phyloP scores from a whole-genome alignment of 1,139 yeast genomes.

The Suhomyces chickasaworum region DNA sequence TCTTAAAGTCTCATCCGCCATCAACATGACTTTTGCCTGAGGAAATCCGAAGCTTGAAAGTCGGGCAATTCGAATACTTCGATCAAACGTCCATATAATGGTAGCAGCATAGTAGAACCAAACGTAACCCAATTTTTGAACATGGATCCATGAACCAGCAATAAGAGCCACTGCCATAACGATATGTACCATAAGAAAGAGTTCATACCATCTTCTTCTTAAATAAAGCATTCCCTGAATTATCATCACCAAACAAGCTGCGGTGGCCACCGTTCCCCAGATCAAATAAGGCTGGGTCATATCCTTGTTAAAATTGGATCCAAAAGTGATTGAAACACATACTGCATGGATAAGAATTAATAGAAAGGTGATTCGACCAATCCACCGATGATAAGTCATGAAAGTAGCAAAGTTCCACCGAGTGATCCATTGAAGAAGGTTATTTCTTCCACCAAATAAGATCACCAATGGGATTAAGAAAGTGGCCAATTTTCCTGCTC shows the following conservation, averaged over 20 bases:
- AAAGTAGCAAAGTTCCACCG: slow-evolving; percentile 42
- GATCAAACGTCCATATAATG: slow-evolving; percentile 48
- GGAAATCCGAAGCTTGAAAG: slow-evolving; percentile 43
- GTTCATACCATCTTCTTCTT: slow-evolving; percentile 47
- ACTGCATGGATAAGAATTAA: slow-evolving; percentile 39
- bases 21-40: slow-evolving; percentile 33
- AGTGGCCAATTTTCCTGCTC: slow-evolving; percentile 37
- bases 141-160: slow-evolving; percentile 48
- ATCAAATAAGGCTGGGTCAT: slow-evolving; percentile 25
- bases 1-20: slow-evolving; percentile 43
- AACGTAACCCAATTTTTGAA: slow-evolving; percentile 41
- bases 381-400: slow-evolving; percentile 42
- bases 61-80: slow-evolving; percentile 38
- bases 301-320: slow-evolving; percentile 14
- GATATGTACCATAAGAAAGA: slow-evolving; percentile 44
- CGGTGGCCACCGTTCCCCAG: slow-evolving; percentile 37
- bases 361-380: slow-evolving; percentile 33
- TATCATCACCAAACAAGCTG: slow-evolving; percentile 37
- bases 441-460: slow-evolving; percentile 47
- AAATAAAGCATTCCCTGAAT: slow-evolving; percentile 39
- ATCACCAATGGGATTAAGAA: slow-evolving; percentile 36
- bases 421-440: slow-evolving; percentile 44
- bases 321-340: slow-evolving; percentile 33
- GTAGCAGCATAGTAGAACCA: slow-evolving; percentile 40
- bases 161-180: slow-evolving; percentile 42